Percentiles rank a stretch among this genome's conserved stretches.
These are phyloP conservation scores for Penicillium herquei DNA, from an alignment of 495 filamentous ascomycete species.

Conservation along the genomic window DNA sequence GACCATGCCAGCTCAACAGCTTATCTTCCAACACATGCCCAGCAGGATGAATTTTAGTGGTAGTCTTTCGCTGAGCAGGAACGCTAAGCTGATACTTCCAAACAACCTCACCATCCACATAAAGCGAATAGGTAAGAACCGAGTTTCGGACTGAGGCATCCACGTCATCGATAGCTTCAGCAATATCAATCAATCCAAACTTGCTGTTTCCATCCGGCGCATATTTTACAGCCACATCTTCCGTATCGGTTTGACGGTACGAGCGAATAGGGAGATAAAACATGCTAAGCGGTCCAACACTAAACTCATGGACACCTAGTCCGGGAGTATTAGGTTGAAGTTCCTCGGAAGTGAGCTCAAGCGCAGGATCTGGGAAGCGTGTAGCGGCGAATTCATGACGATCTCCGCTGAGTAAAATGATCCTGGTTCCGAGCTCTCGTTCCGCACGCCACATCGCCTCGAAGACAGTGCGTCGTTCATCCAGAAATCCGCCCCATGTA, in stretches of 20 bases:
- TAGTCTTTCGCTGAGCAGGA: slow-evolving; percentile 21
- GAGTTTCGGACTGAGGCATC: slow-evolving; percentile 44
- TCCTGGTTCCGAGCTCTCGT: slow-evolving; percentile 63
- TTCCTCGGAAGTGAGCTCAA: slow-evolving; percentile 17
- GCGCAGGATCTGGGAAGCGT: slow-evolving; percentile 70
- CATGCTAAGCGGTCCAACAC: slow-evolving; percentile 83
- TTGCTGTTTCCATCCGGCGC: slow-evolving; percentile 86
- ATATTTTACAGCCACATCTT: slow-evolving; percentile 82
- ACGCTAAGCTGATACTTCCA: slow-evolving; percentile 63
- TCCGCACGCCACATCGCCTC: slow-evolving; percentile 88
- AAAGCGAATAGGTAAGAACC: slow-evolving; percentile 76
- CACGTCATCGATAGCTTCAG: slow-evolving; percentile 54
- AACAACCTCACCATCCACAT: slow-evolving; percentile 71
- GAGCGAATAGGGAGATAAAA: slow-evolving; percentile 88
- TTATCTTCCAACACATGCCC: slow-evolving; percentile 32
- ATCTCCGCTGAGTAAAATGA: slow-evolving; percentile 86
- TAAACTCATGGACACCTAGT: slow-evolving; percentile 79
- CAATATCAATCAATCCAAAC: slow-evolving; percentile 85
- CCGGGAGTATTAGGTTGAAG: slow-evolving; percentile 31
- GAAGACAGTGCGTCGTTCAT: slow-evolving; percentile 74
- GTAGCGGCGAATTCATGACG: slow-evolving; percentile 95
- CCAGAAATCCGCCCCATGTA: slow-evolving; percentile 88
- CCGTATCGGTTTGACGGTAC: slow-evolving; percentile 72
- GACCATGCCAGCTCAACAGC: slow-evolving; percentile 15
- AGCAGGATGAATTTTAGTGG: slow-evolving; percentile 14